Evolutionary conservation across 139 green algal species (phyloP).

Genomic region (Nannochloris sp.): DNA sequence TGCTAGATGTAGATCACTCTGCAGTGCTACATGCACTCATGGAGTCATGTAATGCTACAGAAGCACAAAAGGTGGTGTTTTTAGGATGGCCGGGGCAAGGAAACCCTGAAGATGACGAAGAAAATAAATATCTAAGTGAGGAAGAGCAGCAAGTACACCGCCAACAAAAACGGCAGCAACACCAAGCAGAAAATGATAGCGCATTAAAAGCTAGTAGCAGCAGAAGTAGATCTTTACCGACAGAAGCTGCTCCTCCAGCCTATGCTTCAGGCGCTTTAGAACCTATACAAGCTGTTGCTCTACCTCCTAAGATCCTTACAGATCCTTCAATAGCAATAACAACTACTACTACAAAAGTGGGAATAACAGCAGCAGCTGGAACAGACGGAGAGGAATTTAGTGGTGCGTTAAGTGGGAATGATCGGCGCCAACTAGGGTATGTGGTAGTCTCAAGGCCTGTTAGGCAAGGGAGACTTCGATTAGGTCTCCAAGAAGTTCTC

Average conservation of each 20-base stretch:
- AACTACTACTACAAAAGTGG: too few species aligned
- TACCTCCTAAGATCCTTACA: too few species aligned
- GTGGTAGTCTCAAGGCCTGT: conserved; percentile 63
- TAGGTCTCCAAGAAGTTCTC: conserved; percentile 67
- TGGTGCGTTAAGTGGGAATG: too few species aligned
- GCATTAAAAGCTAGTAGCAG: not conserved
- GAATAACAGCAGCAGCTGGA: too few species aligned
- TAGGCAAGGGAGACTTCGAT: conserved; percentile 53
- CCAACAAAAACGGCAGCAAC: not conserved
- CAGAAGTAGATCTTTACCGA: not conserved
- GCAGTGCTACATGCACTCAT: conserved; percentile 46
- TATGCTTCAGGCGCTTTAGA: not conserved
- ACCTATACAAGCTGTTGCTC: too few species aligned
- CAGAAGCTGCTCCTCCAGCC: not conserved
- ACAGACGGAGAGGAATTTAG: too few species aligned
- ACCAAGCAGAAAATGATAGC: not conserved
- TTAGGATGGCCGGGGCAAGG: conserved; percentile 18
- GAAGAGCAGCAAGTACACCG: not conserved
- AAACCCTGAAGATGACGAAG: conserved; percentile 19
- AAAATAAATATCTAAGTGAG: too few species aligned
- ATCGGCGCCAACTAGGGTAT: conserved; percentile 57
- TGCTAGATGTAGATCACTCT: conserved; percentile 46
- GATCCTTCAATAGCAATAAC: too few species aligned
- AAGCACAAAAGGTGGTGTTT: conserved; percentile 3
- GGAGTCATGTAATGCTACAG: not conserved